A percentile compares a stretch with the other conserved stretches of the same genome.
These are phyloP conservation scores for Solanum habrochaites DNA, from an alignment of 257 asterid species.

Conservation along the genomic window DNA sequence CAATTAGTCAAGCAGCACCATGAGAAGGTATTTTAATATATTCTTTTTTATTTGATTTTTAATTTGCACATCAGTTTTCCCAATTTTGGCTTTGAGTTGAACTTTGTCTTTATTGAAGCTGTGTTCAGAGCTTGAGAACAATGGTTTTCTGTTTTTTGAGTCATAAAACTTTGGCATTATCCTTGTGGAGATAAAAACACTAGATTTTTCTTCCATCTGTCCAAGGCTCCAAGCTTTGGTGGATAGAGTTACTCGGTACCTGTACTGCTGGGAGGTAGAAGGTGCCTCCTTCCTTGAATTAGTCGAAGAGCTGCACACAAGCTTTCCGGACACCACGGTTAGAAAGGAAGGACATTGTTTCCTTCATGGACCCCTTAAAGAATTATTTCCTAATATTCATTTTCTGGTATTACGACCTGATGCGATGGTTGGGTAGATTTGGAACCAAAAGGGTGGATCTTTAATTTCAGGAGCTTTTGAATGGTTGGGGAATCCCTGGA, in stretches of 20 bases:
- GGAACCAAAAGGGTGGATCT: background rate
- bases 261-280: background rate
- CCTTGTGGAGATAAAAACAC: background rate
- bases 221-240: background rate
- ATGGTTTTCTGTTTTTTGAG: background rate
- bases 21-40: slow-evolving; percentile 45
- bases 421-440: background rate
- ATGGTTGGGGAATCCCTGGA: background rate
- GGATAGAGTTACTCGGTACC: background rate
- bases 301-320: background rate
- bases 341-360: background rate
- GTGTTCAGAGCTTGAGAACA: background rate
- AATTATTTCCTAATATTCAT: background rate
- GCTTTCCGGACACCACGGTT: background rate
- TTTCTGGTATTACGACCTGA: background rate
- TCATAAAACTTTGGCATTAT: background rate
- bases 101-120: background rate
- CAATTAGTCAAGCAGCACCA: slow-evolving; percentile 62
- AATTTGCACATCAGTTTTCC: background rate
- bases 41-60: background rate
- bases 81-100: background rate
- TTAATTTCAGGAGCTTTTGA: background rate
- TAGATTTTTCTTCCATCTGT: background rate
- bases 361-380: background rate
- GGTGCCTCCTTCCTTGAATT: background rate